These are phyloP conservation scores for Aspergillus hortae DNA, from an alignment of 2,329 filamentous ascomycete genomes.

Conservation along the genomic window DNA sequence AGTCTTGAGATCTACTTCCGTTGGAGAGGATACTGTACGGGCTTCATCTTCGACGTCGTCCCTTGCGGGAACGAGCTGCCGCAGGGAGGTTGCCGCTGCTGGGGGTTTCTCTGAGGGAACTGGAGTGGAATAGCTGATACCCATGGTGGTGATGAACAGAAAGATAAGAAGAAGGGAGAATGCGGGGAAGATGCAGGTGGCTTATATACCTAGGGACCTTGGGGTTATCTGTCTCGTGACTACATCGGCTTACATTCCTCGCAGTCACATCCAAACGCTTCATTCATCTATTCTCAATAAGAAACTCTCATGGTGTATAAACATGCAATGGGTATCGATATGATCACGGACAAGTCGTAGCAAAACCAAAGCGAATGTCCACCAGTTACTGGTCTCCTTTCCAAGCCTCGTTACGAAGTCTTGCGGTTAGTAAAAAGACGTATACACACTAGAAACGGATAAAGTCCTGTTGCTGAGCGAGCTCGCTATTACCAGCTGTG, in stretches of 20 bases:
- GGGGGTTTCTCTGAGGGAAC: background rate
- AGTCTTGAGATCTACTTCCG: background rate
- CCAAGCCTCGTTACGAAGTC: too few relatives aligned
- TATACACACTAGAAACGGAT: constrained; percentile 42
- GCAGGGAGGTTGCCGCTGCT: background rate
- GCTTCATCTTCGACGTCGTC: background rate
- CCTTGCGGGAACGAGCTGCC: constrained; percentile 1
- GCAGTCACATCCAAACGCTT: background rate
- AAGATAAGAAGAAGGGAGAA: background rate
- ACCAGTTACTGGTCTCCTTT: background rate
- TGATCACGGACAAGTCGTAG: background rate
- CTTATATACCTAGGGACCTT: background rate
- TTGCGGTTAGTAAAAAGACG: too few relatives aligned
- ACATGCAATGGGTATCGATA: background rate
- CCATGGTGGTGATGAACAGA: background rate
- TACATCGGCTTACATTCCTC: background rate
- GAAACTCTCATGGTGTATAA: background rate
- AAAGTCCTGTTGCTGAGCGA: constrained; percentile 53
- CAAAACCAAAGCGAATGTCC: background rate
- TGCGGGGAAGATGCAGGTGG: background rate
- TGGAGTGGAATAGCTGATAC: background rate
- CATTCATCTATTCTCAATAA: background rate
- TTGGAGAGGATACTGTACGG: background rate
- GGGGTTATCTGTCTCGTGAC: background rate
- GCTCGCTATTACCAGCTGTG: constrained; percentile 43